phyloP scores from a whole-genome alignment of 352 stramenopile species.

The Phytophthora kernoviae region DNA sequence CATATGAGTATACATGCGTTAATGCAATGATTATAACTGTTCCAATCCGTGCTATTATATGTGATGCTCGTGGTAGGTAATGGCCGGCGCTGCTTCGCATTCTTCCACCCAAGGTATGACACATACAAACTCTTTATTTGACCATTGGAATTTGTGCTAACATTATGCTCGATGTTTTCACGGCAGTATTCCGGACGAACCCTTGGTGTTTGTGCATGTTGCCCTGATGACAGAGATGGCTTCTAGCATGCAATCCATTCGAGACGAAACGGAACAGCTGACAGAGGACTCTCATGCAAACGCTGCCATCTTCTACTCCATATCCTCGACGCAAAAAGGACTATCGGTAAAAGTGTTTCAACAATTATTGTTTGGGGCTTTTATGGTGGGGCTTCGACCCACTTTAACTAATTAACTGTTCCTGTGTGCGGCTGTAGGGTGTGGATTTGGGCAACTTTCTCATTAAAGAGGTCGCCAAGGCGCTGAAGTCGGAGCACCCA shows the following conservation, averaged over 20 bases:
- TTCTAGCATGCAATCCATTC: conserved; percentile 92
- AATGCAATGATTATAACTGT: background rate
- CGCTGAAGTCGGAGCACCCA: conserved; percentile 64
- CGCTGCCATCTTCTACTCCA: conserved; percentile 96
- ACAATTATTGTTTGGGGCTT: too few relatives aligned
- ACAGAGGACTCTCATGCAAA: conserved; percentile 59
- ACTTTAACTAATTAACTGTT: conserved; percentile 2
- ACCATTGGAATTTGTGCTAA: background rate
- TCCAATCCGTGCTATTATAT: too few relatives aligned
- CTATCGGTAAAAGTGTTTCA: conserved; percentile 49
- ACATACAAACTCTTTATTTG: background rate
- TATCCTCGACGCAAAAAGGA: conserved; percentile 93
- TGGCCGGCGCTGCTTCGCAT: conserved; percentile 91
- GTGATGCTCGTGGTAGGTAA: conserved; percentile 44
- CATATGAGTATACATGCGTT: too few relatives aligned
- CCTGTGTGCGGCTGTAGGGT: conserved; percentile 51
- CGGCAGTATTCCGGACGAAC: conserved; percentile 83
- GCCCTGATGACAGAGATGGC: conserved; percentile 91
- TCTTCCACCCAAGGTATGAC: conserved; percentile 92
- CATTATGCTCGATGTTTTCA: background rate
- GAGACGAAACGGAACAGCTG: conserved; percentile 72
- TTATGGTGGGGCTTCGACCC: background rate
- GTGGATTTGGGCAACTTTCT: conserved; percentile 96
- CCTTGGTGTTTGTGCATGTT: conserved; percentile 96
- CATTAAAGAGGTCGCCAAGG: conserved; percentile 94